Base-by-base conservation (phyloP, 768 basidiomycete genomes). In the Pleurotus citrinopileatus region DNA sequence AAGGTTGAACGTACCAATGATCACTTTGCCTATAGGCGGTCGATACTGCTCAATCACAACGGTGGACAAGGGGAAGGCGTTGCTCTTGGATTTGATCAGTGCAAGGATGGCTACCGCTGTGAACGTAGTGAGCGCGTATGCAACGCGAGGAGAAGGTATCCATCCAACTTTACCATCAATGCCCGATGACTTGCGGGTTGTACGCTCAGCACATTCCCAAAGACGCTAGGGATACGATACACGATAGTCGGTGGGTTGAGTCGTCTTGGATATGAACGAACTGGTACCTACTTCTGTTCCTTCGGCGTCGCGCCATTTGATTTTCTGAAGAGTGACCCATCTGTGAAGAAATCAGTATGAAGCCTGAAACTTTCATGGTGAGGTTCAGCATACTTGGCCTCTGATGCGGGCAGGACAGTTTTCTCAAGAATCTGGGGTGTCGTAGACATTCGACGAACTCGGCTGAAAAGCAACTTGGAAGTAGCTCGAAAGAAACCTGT, bases 201-300 rank as follows among this genome's bases (percentile, higher is more conserved):
- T 89, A 32, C 95, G 78, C 61, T 91, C 86, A 8, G 94, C 94
- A 55, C 76, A 86, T 69, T 97, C 95, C 94, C 95, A 98, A n/a
- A 79, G 61, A 54, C 93, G 75, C 87, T 95, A 60, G 8, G n/a
- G n/a, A n/a, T n/a, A n/a, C n/a, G n/a, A n/a, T n/a, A n/a, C n/a
- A n/a, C n/a, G n/a, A n/a, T n/a, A n/a, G 22, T 47, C 47, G 45
- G 52, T 28, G 32, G 26, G 52, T 22, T 25, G 29, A 2, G 40
- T 46, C 25, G 12, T n/a, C n/a, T 17, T 28, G n/a, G 56, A 17
- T 29, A 19, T 51, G 42, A 54, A 22, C 22, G 28, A 22, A 32
- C 48, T 27, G 22, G 2, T 7, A 61, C 72, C 37, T 56, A 90
- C 92, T 74, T 89, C 75, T 62, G 74, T 81, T 2, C 94, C 93